Percentiles rank a stretch among this genome's conserved stretches.
phyloP scores from a whole-genome alignment of 2,329 filamentous ascomycete species.

The Verticillium isaacii region DNA sequence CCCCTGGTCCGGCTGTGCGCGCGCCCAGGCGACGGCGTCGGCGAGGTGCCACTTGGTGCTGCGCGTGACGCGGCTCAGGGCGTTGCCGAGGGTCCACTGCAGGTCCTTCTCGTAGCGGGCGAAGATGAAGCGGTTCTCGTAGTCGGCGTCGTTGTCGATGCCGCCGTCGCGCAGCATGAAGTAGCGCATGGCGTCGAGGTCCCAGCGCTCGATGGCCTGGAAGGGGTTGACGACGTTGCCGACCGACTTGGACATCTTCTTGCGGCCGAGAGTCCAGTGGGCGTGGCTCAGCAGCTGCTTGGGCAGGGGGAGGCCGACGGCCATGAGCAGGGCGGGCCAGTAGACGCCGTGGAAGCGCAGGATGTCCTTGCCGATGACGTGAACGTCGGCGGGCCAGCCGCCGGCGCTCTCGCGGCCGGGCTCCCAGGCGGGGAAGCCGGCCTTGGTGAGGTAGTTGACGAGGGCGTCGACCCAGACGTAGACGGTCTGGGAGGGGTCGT shows the following conservation, averaged over 20 bases:
- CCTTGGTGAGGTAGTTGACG: constrained; percentile 77
- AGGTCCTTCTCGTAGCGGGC: constrained; percentile 75
- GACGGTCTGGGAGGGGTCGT: constrained; percentile 80
- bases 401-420: constrained; percentile 56
- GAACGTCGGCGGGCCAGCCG: constrained; percentile 87
- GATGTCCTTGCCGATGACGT: constrained; percentile 96
- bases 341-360: constrained; percentile 95
- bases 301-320: constrained; percentile 73
- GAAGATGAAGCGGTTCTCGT: constrained; percentile 74
- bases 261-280: constrained; percentile 88
- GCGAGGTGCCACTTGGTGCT: constrained; percentile 65
- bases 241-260: constrained; percentile 95
- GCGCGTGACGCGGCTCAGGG: constrained; percentile 66
- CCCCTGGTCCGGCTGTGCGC: no score
- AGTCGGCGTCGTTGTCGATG: constrained; percentile 73
- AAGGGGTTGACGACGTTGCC: constrained; percentile 96
- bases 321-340: constrained; percentile 95
- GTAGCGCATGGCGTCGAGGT: constrained; percentile 81
- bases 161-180: constrained; percentile 81
- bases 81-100: constrained; percentile 74
- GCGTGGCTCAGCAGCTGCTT: constrained; percentile 81
- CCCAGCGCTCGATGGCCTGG: constrained; percentile 84
- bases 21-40: constrained; percentile 41
- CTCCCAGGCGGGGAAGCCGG: constrained; percentile 74
- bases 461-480: constrained; percentile 98